Conservation (phyloP, 1,139 yeast genomes). For the Debaryomyces nepalensis region DNA sequence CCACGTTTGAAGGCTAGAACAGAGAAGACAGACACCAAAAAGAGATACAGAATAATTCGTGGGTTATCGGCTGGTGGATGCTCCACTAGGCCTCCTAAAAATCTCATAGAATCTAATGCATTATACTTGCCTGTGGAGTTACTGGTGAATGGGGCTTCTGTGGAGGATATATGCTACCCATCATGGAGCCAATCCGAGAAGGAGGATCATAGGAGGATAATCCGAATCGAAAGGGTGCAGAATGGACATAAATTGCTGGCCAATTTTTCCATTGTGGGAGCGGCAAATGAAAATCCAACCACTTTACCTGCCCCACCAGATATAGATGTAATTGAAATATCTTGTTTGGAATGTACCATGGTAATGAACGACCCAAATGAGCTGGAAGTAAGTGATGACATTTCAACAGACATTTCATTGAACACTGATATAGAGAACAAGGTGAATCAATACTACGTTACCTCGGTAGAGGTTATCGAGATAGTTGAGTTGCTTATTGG, state of each 20-base stretch:
- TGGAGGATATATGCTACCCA: constrained; percentile 54
- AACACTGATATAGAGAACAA: constrained; percentile 24
- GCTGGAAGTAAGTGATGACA: constrained; percentile 26
- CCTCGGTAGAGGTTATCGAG: constrained; percentile 68
- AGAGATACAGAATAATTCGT: constrained; percentile 51
- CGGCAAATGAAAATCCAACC: constrained; percentile 53
- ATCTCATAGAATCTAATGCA: constrained; percentile 35
- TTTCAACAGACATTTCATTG: constrained; percentile 20
- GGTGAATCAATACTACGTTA: constrained; percentile 54
- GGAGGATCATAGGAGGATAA: constrained; percentile 57
- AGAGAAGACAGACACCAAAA: constrained; percentile 14
- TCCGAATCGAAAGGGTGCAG: constrained; percentile 60
- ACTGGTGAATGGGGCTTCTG: constrained; percentile 46
- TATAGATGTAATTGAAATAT: constrained; percentile 60
- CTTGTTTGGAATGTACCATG: constrained; percentile 56
- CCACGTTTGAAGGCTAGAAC: neutral
- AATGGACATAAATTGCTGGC: constrained; percentile 50
- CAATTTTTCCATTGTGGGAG: constrained; percentile 55
- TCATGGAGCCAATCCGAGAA: constrained; percentile 53
- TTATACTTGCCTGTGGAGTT: constrained; percentile 52
- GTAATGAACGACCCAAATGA: constrained; percentile 41
- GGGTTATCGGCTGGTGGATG: constrained; percentile 66
- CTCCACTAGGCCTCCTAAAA: constrained; percentile 59
- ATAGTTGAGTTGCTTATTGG: constrained; percentile 65
- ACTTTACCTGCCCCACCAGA: constrained; percentile 42